Conservation (phyloP, 495 filamentous ascomycete species). For the Aspergillus bridgeri region DNA sequence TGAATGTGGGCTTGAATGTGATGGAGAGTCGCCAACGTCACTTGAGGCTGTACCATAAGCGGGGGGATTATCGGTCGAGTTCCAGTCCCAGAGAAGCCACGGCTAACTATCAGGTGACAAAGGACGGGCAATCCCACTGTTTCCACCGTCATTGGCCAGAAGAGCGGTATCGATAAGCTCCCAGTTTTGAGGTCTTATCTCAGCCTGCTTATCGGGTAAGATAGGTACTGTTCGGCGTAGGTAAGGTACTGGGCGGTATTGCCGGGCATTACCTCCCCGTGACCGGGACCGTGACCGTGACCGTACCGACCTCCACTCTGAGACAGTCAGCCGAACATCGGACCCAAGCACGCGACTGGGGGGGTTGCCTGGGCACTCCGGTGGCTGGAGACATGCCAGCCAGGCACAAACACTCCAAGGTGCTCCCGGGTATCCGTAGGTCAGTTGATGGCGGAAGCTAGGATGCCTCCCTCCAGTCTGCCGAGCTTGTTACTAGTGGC, state of each 20-base stretch:
- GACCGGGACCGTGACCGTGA: background rate
- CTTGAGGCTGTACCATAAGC: conserved; percentile 11
- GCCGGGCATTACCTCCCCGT: no score
- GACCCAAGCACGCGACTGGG: conserved; percentile 32
- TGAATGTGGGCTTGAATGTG: conserved; percentile 2
- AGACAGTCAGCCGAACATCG: conserved; percentile 10
- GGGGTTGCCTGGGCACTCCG: conserved; percentile 21
- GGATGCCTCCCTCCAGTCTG: background rate
- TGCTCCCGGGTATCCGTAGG: background rate
- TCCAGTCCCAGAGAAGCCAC: conserved; percentile 1
- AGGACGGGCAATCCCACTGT: conserved; percentile 2
- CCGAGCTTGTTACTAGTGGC: no score
- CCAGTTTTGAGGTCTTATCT: conserved; percentile 2
- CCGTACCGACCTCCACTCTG: background rate
- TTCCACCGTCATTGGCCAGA: conserved; percentile 6
- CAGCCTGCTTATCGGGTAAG: no score
- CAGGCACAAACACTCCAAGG: no score
- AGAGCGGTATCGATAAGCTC: conserved; percentile 13
- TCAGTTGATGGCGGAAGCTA: background rate
- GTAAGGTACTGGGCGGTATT: no score
- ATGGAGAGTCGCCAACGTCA: conserved; percentile 11
- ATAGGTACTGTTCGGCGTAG: no score
- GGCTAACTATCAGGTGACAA: conserved; percentile 17
- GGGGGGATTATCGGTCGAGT: conserved; percentile 11
- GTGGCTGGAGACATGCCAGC: conserved; percentile 3